Evolutionary conservation across 441 rosid genomes (phyloP), one percentile per base, ranked within the genome.

Genomic region (Syzygium syzygioides): DNA sequence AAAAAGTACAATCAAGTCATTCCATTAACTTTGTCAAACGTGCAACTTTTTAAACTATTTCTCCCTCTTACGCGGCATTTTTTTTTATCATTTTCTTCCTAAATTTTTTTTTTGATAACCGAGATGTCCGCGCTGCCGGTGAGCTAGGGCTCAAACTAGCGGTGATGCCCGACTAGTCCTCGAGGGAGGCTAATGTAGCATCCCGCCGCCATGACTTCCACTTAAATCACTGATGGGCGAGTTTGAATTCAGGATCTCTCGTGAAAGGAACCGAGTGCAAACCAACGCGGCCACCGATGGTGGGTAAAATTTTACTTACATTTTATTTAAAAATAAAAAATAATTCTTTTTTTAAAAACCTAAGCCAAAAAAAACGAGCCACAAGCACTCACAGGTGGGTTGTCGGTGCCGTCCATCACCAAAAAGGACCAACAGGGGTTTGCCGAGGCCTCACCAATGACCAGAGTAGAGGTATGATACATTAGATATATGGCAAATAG

Each of bases 1-100:
- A 0, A 60, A 60, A 1, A 2, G 1, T 28, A 30, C 32, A 60
- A 60, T 28, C 32, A 5, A 60, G 9, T 14, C n/a, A 1, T 12
- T 60, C 6, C 14, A 1, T 60, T 60, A 60, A 60, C 18, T 60
- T 15, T 60, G 14, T 60, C 32, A 28, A 60, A 13, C 3, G 32
- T 13, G 66, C 7, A 7, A 52, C 28, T 60, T 57, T 60, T 60
- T 13, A 5, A 28, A 60, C 28, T 12, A 4, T 59, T 60, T 4
- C 5, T 28, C 66, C 28, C 18, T 60, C 66, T 60, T 60, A 28
- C 3, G 54, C 4, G 3, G 18, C 54, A 52, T 25, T 52, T 2
- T 26, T 60, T 13, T 12, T 60, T 26, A 60, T 60, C 32, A 60
- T 60, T 60, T 60, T 60, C 9, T 28, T 60, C 32, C 17, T 28